These are phyloP conservation scores for Bipolaris victoriae DNA, from an alignment of 2,329 filamentous ascomycete genomes.

Conservation along the genomic window DNA sequence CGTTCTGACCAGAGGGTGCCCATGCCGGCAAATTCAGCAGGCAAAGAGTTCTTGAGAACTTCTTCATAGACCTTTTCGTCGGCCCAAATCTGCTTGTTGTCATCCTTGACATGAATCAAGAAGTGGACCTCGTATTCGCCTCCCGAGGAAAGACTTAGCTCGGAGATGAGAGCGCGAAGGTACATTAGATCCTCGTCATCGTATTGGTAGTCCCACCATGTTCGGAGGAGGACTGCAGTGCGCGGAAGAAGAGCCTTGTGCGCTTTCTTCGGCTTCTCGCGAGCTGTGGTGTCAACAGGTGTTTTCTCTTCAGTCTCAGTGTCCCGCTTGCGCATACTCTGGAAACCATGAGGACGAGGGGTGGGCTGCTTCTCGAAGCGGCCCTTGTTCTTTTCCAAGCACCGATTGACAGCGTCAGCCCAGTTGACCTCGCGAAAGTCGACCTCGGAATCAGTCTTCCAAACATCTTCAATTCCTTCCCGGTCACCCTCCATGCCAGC, in stretches of 20 bases:
- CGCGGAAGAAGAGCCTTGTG: constrained; percentile 57
- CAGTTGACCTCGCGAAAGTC: constrained; percentile 80
- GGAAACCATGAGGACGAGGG: constrained; percentile 48
- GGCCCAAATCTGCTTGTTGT: constrained; percentile 79
- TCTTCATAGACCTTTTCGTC: constrained; percentile 75
- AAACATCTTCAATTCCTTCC: constrained; percentile 80
- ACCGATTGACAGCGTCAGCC: constrained; percentile 77
- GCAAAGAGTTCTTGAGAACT: constrained; percentile 60
- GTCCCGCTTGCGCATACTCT: constrained; percentile 46
- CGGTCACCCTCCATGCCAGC: constrained; percentile 84
- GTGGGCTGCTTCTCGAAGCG: constrained; percentile 64
- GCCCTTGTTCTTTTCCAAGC: constrained; percentile 71
- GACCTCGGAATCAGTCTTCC: constrained; percentile 72
- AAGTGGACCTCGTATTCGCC: constrained; percentile 85
- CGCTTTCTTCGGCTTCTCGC: constrained; percentile 28
- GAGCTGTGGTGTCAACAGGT: constrained; percentile 20
- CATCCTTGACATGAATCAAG: constrained; percentile 82
- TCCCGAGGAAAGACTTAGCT: constrained; percentile 77
- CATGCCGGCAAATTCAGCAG: constrained; percentile 59
- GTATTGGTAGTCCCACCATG: constrained; percentile 82
- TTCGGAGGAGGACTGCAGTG: constrained; percentile 80
- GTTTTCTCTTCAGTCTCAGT: constrained; percentile 1
- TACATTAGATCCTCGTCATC: constrained; percentile 81
- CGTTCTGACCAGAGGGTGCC: constrained; percentile 60
- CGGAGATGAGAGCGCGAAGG: constrained; percentile 79